Base-by-base conservation (phyloP, 805 yeast genomes). In the Starmerella bombicola region DNA sequence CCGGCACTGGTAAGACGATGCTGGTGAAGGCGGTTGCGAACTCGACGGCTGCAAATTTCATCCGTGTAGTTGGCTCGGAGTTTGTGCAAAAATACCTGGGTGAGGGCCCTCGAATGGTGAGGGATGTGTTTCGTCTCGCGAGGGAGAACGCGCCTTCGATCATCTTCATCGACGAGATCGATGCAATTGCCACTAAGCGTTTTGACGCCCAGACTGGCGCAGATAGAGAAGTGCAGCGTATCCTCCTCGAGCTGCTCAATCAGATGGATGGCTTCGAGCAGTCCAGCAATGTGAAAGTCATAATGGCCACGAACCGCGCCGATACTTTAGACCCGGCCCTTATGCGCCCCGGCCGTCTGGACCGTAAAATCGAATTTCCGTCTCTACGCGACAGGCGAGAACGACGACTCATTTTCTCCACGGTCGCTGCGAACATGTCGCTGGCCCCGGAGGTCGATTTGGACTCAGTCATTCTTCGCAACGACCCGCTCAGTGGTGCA, bases 231-330 rank as follows among this genome's bases (percentile, higher is more conserved):
- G 98, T 91, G 41, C 99, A 91, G 67, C 83, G 99, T 68, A 91
- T 88, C 52, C 70, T 91, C 62, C 78, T 91, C 58, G 99, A 91
- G 67, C 70, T 91, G 58, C 71, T 91, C 56, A 91, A 93, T 55
- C 99, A 91, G 67, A 91, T 91, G 99, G 99, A 91, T 64, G 99
- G 99, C 37, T 91, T 91, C 55, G 99, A 91, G 59, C 98, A 91
- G 67, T 68, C 80, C 1, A 76, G 95, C 5, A 86, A 85, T 49
- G 98, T 91, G 39, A 91, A 91, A 67, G 96, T 91, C 28, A 91
- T 91, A 49, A 91, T 91, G 99, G 98, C 99, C 31, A 91, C 99
- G 10, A 91, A 91, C 65, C 80, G 99, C 67, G 95, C 95, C n/a
- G 99, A 91, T 60, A 91, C 98, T 2, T 73, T 91, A 53, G 99